Evolutionary conservation across 208 protist species (phyloP), one percentile per base, ranked within the genome.

Genomic region (Acanthamoeba castellanii): DNA sequence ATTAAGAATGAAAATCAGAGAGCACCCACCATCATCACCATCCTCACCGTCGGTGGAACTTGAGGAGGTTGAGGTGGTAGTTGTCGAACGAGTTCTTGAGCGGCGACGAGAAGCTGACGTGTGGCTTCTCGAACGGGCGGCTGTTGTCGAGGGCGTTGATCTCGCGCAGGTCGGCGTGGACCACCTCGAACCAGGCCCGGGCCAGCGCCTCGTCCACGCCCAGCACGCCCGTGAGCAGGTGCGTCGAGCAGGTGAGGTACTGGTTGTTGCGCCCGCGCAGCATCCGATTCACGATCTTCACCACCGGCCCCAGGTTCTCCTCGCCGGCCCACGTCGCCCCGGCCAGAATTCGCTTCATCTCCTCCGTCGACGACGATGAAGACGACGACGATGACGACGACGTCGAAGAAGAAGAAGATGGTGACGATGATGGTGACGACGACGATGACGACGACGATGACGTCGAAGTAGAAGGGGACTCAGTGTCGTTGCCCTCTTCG

Each of bases 1-100:
- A 59, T 3, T 13, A 20, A 1, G 52, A 59, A 22, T 5, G 50
- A 59, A 59, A 59, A 57, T 59, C 8, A 20, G 52, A 20, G 8
- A 8, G 3, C 37, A 42, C 37, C 37, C 37, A 42, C 37, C 37
- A 42, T 3, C 37, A n/a, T n/a, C n/a, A n/a, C n/a, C n/a, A 55
- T 5, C 18, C 0, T 85, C 76, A 85, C 47, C 47, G 34, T 85
- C 76, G 76, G 45, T 85, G 76, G 45, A 85, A 85, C 76, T 32
- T 18, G 45, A 81, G 70, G 37, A 59, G 76, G 76, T 50, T 61
- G 85, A 74, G 85, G 85, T 66, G 47, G 55, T 74, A 72, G 57
- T 45, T 92, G 85, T 74, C 85, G 22, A 92, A 52, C 34, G 85
- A 92, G 85, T 92, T 92, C 85, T 92, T 92, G 25, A 92, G 85